phyloP scores from a whole-genome alignment of 805 yeast genomes.

The Spathaspora sp. region DNA sequence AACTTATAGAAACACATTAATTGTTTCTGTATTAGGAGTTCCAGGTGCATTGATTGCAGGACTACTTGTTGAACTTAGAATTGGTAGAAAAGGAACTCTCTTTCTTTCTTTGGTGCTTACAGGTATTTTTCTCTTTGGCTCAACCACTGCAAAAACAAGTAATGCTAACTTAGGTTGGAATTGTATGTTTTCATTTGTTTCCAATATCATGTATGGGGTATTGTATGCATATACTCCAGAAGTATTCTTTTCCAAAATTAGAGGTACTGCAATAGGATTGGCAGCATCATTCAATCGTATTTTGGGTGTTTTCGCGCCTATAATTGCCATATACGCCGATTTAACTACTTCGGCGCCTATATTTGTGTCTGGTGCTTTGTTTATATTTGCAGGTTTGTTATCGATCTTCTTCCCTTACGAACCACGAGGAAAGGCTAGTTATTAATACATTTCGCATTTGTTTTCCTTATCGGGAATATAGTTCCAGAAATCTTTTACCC shows the following conservation, averaged over 20 bases:
- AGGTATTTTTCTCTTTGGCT: conserved; percentile 58
- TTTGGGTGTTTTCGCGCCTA: conserved; percentile 56
- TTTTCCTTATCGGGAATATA: not conserved
- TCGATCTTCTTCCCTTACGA: conserved; percentile 27
- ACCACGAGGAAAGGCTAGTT: conserved; percentile 18
- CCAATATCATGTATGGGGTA: conserved; percentile 55
- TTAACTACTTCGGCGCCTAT: conserved; percentile 56
- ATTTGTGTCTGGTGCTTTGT: conserved; percentile 57
- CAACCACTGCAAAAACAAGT: conserved; percentile 57
- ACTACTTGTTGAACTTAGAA: conserved; percentile 24
- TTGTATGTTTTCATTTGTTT: conserved; percentile 43
- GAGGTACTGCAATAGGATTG: conserved; percentile 59
- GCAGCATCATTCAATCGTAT: conserved; percentile 53
- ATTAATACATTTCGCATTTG: not conserved
- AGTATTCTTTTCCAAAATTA: conserved; percentile 45
- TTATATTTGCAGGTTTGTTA: conserved; percentile 41
- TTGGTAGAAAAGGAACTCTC: conserved; percentile 60
- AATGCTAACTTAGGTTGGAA: conserved; percentile 45
- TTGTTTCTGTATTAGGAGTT: conserved; percentile 28
- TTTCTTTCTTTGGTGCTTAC: conserved; percentile 48
- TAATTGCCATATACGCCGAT: conserved; percentile 52
- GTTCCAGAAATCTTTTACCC: not conserved
- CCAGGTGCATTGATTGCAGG: conserved; percentile 35
- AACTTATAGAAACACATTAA: conserved; percentile 30
- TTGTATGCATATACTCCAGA: conserved; percentile 68